A percentile compares a stretch with the other conserved stretches of the same genome.
Evolutionary conservation across 225 moss, liverwort and hornwort species (phyloP).

Genomic region (Sphagnum contortum): DNA sequence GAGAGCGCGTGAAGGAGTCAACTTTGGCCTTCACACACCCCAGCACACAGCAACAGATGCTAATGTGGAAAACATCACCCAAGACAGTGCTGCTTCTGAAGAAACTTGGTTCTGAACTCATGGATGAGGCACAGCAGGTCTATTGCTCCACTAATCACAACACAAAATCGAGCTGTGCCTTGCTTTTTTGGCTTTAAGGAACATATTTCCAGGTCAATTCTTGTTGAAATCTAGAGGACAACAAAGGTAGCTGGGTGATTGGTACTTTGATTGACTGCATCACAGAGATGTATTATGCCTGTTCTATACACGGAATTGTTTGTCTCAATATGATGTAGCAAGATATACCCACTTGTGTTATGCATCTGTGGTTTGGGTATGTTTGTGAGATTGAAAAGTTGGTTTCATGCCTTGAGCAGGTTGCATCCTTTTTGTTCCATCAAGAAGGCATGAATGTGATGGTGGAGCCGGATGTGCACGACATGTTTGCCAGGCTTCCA

Average conservation of each 20-base stretch:
- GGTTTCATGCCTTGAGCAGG: conserved; percentile 11
- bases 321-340: no score
- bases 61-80: conserved; percentile 94
- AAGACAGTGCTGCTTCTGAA: conserved; percentile 73
- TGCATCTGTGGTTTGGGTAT: no score
- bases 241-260: no score
- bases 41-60: conserved; percentile 98
- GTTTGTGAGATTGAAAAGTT: no score
- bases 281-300: no score
- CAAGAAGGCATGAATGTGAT: conserved; percentile 91
- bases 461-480: conserved; percentile 91
- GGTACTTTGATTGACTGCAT: no score
- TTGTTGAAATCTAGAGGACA: no score
- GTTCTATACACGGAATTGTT: no score
- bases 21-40: conserved; percentile 89
- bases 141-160: neutral
- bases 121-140: conserved; percentile 50
- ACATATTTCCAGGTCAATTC: no score
- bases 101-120: conserved; percentile 77
- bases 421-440: conserved; percentile 69
- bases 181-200: no score
- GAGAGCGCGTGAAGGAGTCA: conserved; percentile 92
- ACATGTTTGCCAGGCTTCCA: conserved; percentile 65
- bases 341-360: no score
- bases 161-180: no score